phyloP scores from a whole-genome alignment of 306 rosid genomes.

The cucumber (Cucumis sativus) region Cucumber_9930_V3 NC_026655.2:11159001-11159500 shows the following conservation, averaged over 20 bases:
- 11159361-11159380: conserved; percentile 99
- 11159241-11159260: conserved; percentile 4
- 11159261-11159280: not conserved
- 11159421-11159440: conserved; percentile 1
- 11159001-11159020: not conserved
- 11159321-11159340: conserved; percentile 8
- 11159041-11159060: conserved; percentile 91
- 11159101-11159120: conserved; percentile 10
- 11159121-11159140: conserved; percentile 1
- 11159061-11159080: conserved; percentile 93
- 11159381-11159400: conserved; percentile 60
- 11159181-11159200: conserved; percentile 97
- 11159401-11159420: not conserved
- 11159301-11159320: not conserved
- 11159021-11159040: conserved; percentile 78
- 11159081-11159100: conserved; percentile 85
- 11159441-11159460: conserved; percentile 11
- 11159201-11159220: conserved; percentile 95
- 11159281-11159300: not conserved
- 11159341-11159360: conserved; percentile 93
- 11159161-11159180: conserved; percentile 43
- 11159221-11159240: conserved; percentile 63
- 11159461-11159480: conserved; percentile 74
- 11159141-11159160: not conserved
- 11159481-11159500: conserved; percentile 96